phyloP scores from a whole-genome alignment of 1,284 basidiomycete species.

The Melampsora americana region DNA sequence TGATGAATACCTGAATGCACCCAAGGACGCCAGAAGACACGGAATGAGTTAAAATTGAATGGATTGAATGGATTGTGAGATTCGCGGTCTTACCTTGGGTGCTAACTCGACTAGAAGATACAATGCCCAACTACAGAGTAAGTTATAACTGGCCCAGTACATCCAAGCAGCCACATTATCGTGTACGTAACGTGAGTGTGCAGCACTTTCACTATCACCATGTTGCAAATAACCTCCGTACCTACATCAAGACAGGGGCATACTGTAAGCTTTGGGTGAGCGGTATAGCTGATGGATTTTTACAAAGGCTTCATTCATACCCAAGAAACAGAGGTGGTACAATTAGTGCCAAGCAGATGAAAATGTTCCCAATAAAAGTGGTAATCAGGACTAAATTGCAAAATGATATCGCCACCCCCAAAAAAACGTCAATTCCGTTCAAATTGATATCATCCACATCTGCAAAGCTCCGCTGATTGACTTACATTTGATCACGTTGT shows the following conservation, averaged over 20 bases:
- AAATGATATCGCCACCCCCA: neutral
- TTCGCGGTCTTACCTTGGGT: conserved; percentile 20
- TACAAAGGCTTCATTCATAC: neutral
- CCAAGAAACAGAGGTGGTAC: conserved; percentile 29
- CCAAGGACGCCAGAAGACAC: neutral
- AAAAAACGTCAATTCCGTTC: too few species aligned
- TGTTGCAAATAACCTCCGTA: conserved; percentile 19
- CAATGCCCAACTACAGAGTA: conserved; percentile 65
- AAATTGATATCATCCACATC: too few species aligned
- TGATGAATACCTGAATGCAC: conserved; percentile 59
- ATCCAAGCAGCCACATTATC: conserved; percentile 71
- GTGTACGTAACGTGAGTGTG: conserved; percentile 11
- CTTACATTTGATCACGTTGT: conserved; percentile 39
- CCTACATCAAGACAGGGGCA: neutral
- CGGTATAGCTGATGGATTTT: neutral
- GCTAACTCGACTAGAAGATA: conserved; percentile 27
- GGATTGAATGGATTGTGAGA: neutral
- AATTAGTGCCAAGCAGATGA: conserved; percentile 14
- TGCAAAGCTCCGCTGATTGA: neutral
- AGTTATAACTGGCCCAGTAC: conserved; percentile 71
- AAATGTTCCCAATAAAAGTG: conserved; percentile 38
- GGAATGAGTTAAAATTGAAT: neutral
- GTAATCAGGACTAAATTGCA: conserved; percentile 16
- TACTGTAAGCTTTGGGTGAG: neutral
- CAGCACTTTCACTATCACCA: neutral